Conservation (phyloP, 345 rosid genomes). For the Eutrema yunnanense region DNA sequence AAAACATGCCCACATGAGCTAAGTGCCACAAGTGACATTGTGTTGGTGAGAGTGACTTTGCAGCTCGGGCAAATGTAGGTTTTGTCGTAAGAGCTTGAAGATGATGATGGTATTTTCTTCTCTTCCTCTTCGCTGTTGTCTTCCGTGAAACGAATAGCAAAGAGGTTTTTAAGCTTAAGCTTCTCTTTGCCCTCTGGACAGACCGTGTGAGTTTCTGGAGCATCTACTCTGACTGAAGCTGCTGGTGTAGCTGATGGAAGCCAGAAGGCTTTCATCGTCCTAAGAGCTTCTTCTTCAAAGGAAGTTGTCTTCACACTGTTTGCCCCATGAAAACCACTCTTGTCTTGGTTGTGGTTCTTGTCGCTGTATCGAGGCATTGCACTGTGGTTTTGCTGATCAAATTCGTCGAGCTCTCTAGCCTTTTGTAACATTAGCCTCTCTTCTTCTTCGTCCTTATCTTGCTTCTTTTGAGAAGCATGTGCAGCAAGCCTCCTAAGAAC, state of each 20-base stretch:
- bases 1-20: slow-evolving; percentile 94
- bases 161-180: slow-evolving; percentile 78
- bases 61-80: slow-evolving; percentile 88
- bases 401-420: slow-evolving; percentile 83
- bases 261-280: slow-evolving; percentile 98
- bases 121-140: slow-evolving; percentile 55
- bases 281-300: slow-evolving; percentile 90
- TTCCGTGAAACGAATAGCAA: slow-evolving; percentile 61
- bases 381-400: slow-evolving; percentile 95
- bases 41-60: slow-evolving; percentile 87
- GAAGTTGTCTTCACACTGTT: slow-evolving; percentile 90
- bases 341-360: slow-evolving; percentile 59
- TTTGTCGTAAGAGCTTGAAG: slow-evolving; percentile 52
- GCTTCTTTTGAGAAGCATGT: slow-evolving; percentile 35
- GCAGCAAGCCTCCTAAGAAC: slow-evolving; percentile 6
- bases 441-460: slow-evolving; percentile 79
- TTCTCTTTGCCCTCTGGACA: slow-evolving; percentile 96
- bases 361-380: slow-evolving; percentile 84
- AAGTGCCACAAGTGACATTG: slow-evolving; percentile 62
- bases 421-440: slow-evolving; percentile 62
- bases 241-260: slow-evolving; percentile 99
- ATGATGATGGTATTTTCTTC: slow-evolving; percentile 6
- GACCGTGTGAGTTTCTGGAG: slow-evolving; percentile 57
- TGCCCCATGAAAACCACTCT: slow-evolving; percentile 90
- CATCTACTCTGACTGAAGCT: slow-evolving; percentile 66